Percentiles rank a stretch among this genome's conserved stretches.
These are phyloP conservation scores for Penicillium atrosanguineum DNA, from an alignment of 495 filamentous ascomycete species.

Conservation along the genomic window DNA sequence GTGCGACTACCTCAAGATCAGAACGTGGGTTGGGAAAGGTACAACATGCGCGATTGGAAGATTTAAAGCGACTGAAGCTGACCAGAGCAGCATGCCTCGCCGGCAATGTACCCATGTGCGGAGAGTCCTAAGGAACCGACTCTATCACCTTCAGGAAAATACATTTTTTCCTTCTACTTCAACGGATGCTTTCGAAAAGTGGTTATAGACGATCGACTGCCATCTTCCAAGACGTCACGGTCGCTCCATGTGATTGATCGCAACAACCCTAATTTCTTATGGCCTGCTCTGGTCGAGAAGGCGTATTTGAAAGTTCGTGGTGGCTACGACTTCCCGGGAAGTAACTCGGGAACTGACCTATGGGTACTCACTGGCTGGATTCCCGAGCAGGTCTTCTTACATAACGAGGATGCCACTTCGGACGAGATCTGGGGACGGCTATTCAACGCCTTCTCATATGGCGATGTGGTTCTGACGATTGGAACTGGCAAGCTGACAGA, in stretches of 20 bases:
- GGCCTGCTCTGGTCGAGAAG: constrained; percentile 95
- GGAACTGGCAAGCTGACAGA: constrained; percentile 79
- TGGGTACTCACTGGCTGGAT: constrained; percentile 94
- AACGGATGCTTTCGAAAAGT: constrained; percentile 91
- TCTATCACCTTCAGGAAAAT: constrained; percentile 77
- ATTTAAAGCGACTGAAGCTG: constrained; percentile 6
- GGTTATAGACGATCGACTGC: constrained; percentile 87
- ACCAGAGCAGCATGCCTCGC: constrained; percentile 59
- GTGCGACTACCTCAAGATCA: constrained; percentile 68
- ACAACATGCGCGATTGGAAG: constrained; percentile 4
- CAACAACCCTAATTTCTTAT: constrained; percentile 70
- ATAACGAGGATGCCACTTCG: constrained; percentile 73
- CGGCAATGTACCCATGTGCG: constrained; percentile 73
- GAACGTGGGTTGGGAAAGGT: constrained; percentile 61
- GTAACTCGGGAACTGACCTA: constrained; percentile 92
- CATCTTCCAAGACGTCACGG: constrained; percentile 67
- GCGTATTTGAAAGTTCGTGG: constrained; percentile 96
- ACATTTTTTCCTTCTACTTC: constrained; percentile 88
- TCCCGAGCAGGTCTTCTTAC: constrained; percentile 90
- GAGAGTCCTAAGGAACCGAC: constrained; percentile 48
- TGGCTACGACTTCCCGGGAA: constrained; percentile 98
- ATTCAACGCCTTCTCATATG: constrained; percentile 66
- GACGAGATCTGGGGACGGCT: constrained; percentile 77
- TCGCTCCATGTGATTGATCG: constrained; percentile 86
- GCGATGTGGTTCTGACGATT: constrained; percentile 84